Conservation (phyloP, 352 stramenopile genomes). For the Phytophthora sansomeana region DNA sequence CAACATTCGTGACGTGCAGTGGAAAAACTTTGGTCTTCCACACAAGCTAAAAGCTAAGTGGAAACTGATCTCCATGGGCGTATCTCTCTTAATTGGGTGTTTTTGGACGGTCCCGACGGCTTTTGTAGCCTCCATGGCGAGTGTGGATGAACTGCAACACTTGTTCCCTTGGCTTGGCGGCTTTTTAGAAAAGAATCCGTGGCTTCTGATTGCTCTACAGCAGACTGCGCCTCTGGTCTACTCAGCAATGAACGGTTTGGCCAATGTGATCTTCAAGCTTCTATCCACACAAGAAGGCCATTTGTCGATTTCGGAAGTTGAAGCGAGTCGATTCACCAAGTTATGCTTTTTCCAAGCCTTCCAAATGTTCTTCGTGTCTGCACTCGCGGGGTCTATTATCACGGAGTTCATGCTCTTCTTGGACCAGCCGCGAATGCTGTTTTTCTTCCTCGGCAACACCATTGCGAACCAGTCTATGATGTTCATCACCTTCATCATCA, state of each 20-base stretch:
- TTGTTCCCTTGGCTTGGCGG: conserved; percentile 56
- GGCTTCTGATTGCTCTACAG: conserved; percentile 61
- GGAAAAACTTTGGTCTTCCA: conserved; percentile 80
- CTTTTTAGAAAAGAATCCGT: conserved; percentile 56
- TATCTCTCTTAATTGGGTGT: conserved; percentile 67
- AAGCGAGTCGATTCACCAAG: conserved; percentile 79
- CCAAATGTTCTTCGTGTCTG: conserved; percentile 87
- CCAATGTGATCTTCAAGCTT: conserved; percentile 72
- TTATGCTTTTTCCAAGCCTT: conserved; percentile 82
- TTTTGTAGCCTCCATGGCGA: conserved; percentile 81
- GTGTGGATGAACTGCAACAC: conserved; percentile 65
- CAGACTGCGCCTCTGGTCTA: conserved; percentile 73
- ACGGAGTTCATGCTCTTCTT: conserved; percentile 63
- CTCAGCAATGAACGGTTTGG: conserved; percentile 74
- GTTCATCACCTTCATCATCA: conserved; percentile 84
- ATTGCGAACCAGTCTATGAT: conserved; percentile 83
- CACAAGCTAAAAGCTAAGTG: conserved; percentile 71
- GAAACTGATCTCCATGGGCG: conserved; percentile 58
- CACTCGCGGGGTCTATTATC: conserved; percentile 71
- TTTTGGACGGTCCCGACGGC: conserved; percentile 86
- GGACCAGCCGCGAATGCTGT: conserved; percentile 67
- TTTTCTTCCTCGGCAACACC: conserved; percentile 76
- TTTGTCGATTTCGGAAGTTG: conserved; percentile 68
- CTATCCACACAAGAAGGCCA: conserved; percentile 73
- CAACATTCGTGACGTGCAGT: conserved; percentile 73